phyloP scores from a whole-genome alignment of 1,284 basidiomycete genomes.

The Tremellales sp. region DNA sequence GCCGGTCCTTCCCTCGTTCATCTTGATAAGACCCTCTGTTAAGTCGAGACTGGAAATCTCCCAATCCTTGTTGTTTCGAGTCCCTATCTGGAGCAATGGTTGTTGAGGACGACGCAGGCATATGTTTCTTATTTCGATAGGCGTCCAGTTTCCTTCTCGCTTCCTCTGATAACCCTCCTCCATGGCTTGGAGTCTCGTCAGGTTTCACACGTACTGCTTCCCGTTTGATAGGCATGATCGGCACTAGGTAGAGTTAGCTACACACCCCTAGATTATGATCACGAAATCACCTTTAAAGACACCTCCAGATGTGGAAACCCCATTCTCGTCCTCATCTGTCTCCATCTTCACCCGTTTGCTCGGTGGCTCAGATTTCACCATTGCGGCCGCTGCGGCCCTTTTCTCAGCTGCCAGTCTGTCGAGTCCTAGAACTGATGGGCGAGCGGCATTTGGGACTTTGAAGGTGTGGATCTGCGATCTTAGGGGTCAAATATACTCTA shows the following conservation, averaged over 20 bases:
- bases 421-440: constrained; percentile 75
- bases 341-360: constrained; percentile 66
- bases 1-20: constrained; percentile 23
- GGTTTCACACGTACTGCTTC: constrained; percentile 66
- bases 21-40: constrained; percentile 55
- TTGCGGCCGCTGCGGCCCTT: constrained; percentile 57
- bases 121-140: constrained; percentile 63
- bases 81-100: constrained; percentile 23
- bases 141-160: constrained; percentile 72
- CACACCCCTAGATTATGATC: neutral
- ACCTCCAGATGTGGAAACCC: constrained; percentile 45
- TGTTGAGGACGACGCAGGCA: constrained; percentile 37
- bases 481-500: neutral
- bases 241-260: constrained; percentile 55
- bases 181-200: constrained; percentile 90
- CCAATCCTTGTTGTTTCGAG: constrained; percentile 31
- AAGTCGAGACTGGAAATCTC: constrained; percentile 46
- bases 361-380: constrained; percentile 50
- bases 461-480: constrained; percentile 67
- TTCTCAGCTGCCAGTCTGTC: constrained; percentile 86
- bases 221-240: constrained; percentile 58
- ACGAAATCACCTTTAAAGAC: constrained; percentile 76
- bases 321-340: constrained; percentile 49
- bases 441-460: constrained; percentile 63
- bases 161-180: constrained; percentile 74